phyloP scores from a whole-genome alignment of 257 asterid genomes.

The Solanum bulbocastanum region DNA sequence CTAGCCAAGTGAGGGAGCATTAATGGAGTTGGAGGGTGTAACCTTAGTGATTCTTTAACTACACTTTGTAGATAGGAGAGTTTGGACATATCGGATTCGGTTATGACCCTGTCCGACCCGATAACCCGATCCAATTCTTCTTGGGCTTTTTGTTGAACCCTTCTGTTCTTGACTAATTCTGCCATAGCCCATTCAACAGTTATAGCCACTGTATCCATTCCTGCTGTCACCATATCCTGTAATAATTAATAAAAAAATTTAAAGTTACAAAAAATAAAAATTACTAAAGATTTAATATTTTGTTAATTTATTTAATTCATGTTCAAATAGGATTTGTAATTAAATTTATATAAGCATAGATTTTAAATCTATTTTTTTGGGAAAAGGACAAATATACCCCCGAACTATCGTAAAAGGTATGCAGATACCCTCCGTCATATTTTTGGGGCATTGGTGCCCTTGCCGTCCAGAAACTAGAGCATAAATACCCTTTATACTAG shows the following conservation, averaged over 20 bases:
- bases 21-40: slow-evolving; percentile 1
- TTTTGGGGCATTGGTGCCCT: too few species aligned
- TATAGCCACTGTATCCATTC: not conserved
- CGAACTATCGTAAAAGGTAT: too few species aligned
- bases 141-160: slow-evolving; percentile 5
- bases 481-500: too few species aligned
- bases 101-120: not conserved
- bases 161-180: not conserved
- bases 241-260: not conserved
- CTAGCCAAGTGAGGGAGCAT: slow-evolving; percentile 7
- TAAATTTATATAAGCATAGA: not conserved
- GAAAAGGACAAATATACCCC: too few species aligned
- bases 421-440: too few species aligned
- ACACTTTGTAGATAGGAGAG: slow-evolving; percentile 5
- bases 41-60: slow-evolving; percentile 3
- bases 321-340: not conserved
- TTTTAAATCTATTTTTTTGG: not conserved
- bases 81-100: not conserved
- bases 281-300: not conserved
- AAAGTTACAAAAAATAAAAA: not conserved
- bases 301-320: not conserved
- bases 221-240: slow-evolving; percentile 5
- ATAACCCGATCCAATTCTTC: not conserved
- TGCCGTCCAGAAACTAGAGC: too few species aligned
- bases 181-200: not conserved